Conservation (phyloP, 345 rosid genomes). For the Adansonia digitata region DNA sequence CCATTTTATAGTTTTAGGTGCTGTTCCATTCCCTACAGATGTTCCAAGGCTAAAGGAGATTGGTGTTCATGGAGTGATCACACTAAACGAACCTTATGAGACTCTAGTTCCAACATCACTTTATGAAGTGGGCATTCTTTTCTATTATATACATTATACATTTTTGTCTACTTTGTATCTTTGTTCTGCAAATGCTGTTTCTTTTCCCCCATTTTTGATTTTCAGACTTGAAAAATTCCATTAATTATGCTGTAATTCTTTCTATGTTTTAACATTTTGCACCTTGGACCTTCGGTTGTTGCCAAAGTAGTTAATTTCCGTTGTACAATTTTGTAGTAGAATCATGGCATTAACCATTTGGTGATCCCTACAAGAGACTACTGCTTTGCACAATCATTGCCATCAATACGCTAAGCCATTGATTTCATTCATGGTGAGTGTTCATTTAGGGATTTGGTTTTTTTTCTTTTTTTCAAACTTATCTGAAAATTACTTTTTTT, state of each 20-base stretch:
- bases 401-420: constrained; percentile 61
- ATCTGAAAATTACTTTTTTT: not conserved
- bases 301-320: not conserved
- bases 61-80: constrained; percentile 72
- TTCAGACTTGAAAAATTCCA: not conserved
- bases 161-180: not conserved
- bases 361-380: constrained; percentile 96
- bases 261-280: not conserved
- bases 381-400: constrained; percentile 86
- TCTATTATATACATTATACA: not conserved
- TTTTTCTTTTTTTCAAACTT: not conserved
- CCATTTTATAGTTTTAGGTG: constrained; percentile 70
- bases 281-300: not conserved
- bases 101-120: constrained; percentile 79
- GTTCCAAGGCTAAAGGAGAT: constrained; percentile 63
- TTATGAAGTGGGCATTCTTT: constrained; percentile 43
- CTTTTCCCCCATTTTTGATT: not conserved
- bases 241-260: not conserved
- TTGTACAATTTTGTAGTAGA: constrained; percentile 35
- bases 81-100: constrained; percentile 75
- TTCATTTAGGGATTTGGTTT: not conserved
- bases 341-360: constrained; percentile 73
- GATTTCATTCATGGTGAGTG: constrained; percentile 73
- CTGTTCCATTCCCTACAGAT: constrained; percentile 74
- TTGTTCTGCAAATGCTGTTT: not conserved